Conservation (phyloP, 2,329 filamentous ascomycete genomes). For the Pyricularia sp. region DNA sequence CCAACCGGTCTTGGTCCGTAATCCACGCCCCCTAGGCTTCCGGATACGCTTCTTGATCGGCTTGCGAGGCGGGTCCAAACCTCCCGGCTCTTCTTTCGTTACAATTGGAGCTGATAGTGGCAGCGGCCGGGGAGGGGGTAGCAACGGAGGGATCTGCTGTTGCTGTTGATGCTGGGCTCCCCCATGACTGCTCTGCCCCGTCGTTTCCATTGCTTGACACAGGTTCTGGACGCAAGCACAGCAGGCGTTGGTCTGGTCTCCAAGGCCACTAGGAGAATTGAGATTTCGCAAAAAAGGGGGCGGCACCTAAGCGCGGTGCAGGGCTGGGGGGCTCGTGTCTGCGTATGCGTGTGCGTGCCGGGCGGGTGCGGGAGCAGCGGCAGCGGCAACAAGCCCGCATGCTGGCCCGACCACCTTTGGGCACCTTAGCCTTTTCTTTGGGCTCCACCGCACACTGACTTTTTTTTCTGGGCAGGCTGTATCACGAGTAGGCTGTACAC, state of each 20-base stretch:
- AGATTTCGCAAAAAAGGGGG: not conserved
- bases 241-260: not conserved
- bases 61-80: not conserved
- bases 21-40: constrained; percentile 30
- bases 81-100: not conserved
- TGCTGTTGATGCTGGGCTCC: not conserved
- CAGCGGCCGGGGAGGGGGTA: not conserved
- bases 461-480: not conserved
- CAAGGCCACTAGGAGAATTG: not conserved
- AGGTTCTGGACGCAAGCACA: not conserved
- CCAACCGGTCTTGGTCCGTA: constrained; percentile 34
- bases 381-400: not conserved
- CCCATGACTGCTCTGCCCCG: not conserved
- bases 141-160: not conserved
- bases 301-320: not conserved
- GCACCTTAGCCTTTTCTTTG: not conserved
- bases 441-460: not conserved
- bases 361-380: not conserved
- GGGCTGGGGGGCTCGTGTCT: not conserved
- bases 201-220: not conserved
- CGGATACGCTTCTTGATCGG: constrained; percentile 3
- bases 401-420: not conserved
- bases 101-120: not conserved
- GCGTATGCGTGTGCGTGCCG: not conserved
- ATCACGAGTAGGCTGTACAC: not conserved